Evolutionary conservation across 2,329 filamentous ascomycete species (phyloP).

Genomic region (Dothideomycetes sp.): DNA sequence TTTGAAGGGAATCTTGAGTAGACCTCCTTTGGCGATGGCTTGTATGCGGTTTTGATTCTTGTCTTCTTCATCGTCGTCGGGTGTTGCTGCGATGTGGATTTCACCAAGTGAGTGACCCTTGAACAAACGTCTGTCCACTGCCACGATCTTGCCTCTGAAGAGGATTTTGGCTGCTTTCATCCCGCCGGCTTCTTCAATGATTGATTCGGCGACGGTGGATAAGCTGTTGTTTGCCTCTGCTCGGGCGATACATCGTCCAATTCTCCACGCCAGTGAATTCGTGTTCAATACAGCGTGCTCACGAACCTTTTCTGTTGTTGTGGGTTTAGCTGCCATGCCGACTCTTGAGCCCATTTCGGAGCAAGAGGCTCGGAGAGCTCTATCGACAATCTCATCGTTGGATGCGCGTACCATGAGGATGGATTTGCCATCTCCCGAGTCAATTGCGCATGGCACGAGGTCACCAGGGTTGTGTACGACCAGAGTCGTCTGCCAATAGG

Average conservation of each 20-base stretch:
- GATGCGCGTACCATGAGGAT: slow-evolving; percentile 36
- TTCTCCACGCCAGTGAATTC: slow-evolving; percentile 39
- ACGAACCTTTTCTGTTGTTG: slow-evolving; percentile 29
- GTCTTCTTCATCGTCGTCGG: slow-evolving; percentile 25
- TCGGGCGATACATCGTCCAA: slow-evolving; percentile 50
- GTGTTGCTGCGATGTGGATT: slow-evolving; percentile 37
- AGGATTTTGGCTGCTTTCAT: slow-evolving; percentile 44
- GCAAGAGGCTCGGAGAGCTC: slow-evolving; percentile 33
- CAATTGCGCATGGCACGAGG: slow-evolving; percentile 37
- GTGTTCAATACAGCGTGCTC: slow-evolving; percentile 34
- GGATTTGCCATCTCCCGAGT: slow-evolving; percentile 37
- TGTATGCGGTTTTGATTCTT: slow-evolving; percentile 17
- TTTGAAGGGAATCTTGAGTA: slow-evolving; percentile 60
- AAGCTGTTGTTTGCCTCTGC: slow-evolving; percentile 43
- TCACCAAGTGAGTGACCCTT: slow-evolving; percentile 53
- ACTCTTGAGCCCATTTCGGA: slow-evolving; percentile 21
- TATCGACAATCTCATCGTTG: slow-evolving; percentile 35
- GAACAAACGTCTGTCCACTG: slow-evolving; percentile 47
- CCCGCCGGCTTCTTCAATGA: slow-evolving; percentile 51
- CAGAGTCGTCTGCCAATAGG: slow-evolving; percentile 38
- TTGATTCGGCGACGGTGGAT: slow-evolving; percentile 47
- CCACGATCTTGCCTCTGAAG: slow-evolving; percentile 56
- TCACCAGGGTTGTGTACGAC: slow-evolving; percentile 34
- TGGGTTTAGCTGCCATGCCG: slow-evolving; percentile 34
- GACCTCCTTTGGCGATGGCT: slow-evolving; percentile 34